Evolutionary conservation across 352 stramenopile genomes (phyloP).

Genomic region (Pythium sukuiense): DNA sequence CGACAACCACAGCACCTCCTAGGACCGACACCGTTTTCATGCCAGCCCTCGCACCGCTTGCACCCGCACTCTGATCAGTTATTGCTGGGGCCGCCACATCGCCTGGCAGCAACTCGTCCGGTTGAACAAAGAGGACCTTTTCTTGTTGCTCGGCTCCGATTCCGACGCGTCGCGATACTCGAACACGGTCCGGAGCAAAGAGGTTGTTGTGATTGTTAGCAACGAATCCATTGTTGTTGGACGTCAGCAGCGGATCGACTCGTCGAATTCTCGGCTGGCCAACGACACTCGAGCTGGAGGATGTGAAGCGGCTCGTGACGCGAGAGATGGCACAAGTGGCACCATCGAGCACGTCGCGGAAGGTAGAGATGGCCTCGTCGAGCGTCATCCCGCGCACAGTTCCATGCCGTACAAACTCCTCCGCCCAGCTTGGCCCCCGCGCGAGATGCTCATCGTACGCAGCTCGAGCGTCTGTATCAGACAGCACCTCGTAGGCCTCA

Average conservation of each 20-base stretch:
- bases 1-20: slow-evolving; percentile 74
- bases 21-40: slow-evolving; percentile 65
- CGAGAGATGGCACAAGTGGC: slow-evolving; percentile 54
- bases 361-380: slow-evolving; percentile 81
- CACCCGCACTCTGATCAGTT: slow-evolving; percentile 3
- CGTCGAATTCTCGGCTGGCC: slow-evolving; percentile 48
- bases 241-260: slow-evolving; percentile 24
- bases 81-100: slow-evolving; percentile 31
- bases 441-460: slow-evolving; percentile 67
- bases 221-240: slow-evolving; percentile 41
- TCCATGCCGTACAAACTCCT: slow-evolving; percentile 77
- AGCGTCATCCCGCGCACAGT: slow-evolving; percentile 83
- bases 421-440: slow-evolving; percentile 46
- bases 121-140: slow-evolving; percentile 74
- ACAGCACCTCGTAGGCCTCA: slow-evolving; percentile 82
- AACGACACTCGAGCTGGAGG: slow-evolving; percentile 67
- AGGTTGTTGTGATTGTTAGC: slow-evolving; percentile 87
- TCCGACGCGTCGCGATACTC: slow-evolving; percentile 56
- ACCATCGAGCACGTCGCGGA: slow-evolving; percentile 74
- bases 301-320: slow-evolving; percentile 60
- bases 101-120: slow-evolving; percentile 68
- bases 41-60: slow-evolving; percentile 18
- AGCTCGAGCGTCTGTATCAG: slow-evolving; percentile 55
- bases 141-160: slow-evolving; percentile 64
- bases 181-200: slow-evolving; percentile 70